Percentiles rank a stretch among this genome's conserved stretches.
These are phyloP conservation scores for Curvularia spicifera DNA, from an alignment of 2,329 filamentous ascomycete species.

Conservation along the genomic window DNA sequence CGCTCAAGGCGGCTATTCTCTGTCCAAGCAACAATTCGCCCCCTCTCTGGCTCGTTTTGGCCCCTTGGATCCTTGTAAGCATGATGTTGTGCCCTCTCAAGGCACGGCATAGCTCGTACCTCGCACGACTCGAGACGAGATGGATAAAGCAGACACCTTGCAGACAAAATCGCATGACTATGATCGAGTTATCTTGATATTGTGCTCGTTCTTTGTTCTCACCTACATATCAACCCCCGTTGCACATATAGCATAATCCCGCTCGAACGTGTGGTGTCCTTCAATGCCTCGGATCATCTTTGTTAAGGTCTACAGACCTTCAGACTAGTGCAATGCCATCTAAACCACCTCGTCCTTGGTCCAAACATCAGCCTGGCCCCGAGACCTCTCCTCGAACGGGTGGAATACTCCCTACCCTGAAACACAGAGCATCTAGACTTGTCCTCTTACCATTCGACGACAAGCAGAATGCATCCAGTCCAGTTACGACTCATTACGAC, in stretches of 20 bases:
- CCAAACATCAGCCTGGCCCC: constrained; percentile 48
- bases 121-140: constrained; percentile 16
- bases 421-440: constrained; percentile 41
- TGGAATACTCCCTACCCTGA: constrained; percentile 43
- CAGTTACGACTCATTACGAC: constrained; percentile 40
- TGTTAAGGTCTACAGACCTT: constrained; percentile 10
- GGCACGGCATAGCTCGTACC: constrained; percentile 9
- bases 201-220: neutral
- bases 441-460: constrained; percentile 36
- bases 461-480: constrained; percentile 28
- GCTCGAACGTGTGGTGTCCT: constrained; percentile 3
- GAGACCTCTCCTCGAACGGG: constrained; percentile 48
- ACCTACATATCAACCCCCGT: neutral
- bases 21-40: constrained; percentile 1
- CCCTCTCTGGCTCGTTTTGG: constrained; percentile 15
- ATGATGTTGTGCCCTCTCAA: constrained; percentile 1
- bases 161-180: constrained; percentile 11
- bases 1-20: constrained; percentile 8
- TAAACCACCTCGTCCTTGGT: constrained; percentile 55
- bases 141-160: constrained; percentile 19
- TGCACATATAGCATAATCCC: neutral
- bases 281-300: constrained; percentile 14
- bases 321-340: constrained; percentile 42
- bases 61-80: constrained; percentile 19
- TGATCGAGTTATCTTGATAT: neutral